phyloP scores from a whole-genome alignment of 2,329 filamentous ascomycete species.

The Scortechinia acanthostroma region DNA sequence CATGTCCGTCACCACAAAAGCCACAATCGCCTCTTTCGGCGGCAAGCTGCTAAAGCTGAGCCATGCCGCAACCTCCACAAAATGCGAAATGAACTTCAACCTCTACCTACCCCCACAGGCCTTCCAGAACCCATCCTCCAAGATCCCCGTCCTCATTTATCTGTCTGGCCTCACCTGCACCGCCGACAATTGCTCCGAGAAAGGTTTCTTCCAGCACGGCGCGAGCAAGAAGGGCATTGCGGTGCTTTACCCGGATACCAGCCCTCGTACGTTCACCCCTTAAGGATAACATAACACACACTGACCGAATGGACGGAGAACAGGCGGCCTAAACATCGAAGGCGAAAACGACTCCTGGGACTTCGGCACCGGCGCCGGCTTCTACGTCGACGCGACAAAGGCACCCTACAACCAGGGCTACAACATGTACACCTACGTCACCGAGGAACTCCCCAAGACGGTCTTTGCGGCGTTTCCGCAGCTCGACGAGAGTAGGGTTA shows the following conservation, averaged over 20 bases:
- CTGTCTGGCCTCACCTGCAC: conserved; percentile 92
- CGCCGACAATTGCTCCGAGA: conserved; percentile 75
- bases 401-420: conserved; percentile 73
- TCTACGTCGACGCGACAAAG: conserved; percentile 82
- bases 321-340: conserved; percentile 68
- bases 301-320: no score
- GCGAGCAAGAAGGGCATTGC: conserved; percentile 78
- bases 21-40: conserved; percentile 84
- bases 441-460: conserved; percentile 73
- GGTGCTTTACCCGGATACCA: conserved; percentile 92
- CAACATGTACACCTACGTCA: conserved; percentile 90
- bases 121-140: conserved; percentile 36
- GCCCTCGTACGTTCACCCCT: conserved; percentile 54
- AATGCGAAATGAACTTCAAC: conserved; percentile 86
- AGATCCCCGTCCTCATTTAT: conserved; percentile 82
- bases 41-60: conserved; percentile 91
- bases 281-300: neutral
- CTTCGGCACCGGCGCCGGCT: conserved; percentile 85
- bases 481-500: conserved; percentile 65
- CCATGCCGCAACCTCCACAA: conserved; percentile 72
- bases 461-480: conserved; percentile 66
- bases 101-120: conserved; percentile 79
- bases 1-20: conserved; percentile 87
- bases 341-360: conserved; percentile 86
- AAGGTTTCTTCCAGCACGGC: conserved; percentile 83